Conservation (phyloP, 1,284 basidiomycete genomes). For the Volvariella surrecta region DNA sequence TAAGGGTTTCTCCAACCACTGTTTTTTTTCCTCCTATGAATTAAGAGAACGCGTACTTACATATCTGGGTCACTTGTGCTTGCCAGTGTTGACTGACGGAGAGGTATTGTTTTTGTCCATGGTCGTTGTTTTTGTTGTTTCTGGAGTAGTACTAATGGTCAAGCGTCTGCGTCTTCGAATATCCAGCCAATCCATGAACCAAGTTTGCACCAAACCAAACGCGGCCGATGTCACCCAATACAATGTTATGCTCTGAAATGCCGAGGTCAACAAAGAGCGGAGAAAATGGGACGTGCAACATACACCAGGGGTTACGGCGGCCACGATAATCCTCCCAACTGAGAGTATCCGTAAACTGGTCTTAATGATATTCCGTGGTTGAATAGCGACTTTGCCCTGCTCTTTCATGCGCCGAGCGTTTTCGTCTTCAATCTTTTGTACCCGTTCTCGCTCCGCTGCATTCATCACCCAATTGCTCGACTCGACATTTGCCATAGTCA, state of each 20-base stretch:
- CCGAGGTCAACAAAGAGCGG: slow-evolving; percentile 4
- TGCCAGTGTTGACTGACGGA: slow-evolving; percentile 11
- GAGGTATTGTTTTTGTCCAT: slow-evolving; percentile 2
- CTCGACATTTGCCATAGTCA: slow-evolving; percentile 75
- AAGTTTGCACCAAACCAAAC: slow-evolving; percentile 75
- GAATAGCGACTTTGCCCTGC: slow-evolving; percentile 28
- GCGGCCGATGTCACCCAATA: slow-evolving; percentile 83
- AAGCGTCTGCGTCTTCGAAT: slow-evolving; percentile 31
- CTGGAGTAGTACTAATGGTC: neutral
- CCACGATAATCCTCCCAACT: slow-evolving; percentile 67
- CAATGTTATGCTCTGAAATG: slow-evolving; percentile 57
- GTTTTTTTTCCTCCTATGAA: slow-evolving; percentile 52
- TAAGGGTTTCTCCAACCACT: slow-evolving; percentile 65
- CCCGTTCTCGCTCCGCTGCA: slow-evolving; percentile 40
- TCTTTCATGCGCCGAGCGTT: slow-evolving; percentile 33
- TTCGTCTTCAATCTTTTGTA: slow-evolving; percentile 34
- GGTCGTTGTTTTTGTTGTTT: slow-evolving; percentile 1
- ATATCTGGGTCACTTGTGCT: no score
- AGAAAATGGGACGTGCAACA: slow-evolving; percentile 1
- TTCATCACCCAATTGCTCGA: slow-evolving; percentile 62
- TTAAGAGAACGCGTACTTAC: slow-evolving; percentile 3
- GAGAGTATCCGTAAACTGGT: slow-evolving; percentile 53
- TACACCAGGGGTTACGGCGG: slow-evolving; percentile 75
- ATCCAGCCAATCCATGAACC: slow-evolving; percentile 62
- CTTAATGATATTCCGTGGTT: slow-evolving; percentile 52